A percentile compares a stretch with the other conserved stretches of the same genome.
These are phyloP conservation scores for Teratosphaeria nubilosa DNA, from an alignment of 2,329 filamentous ascomycete species.

Conservation along the genomic window DNA sequence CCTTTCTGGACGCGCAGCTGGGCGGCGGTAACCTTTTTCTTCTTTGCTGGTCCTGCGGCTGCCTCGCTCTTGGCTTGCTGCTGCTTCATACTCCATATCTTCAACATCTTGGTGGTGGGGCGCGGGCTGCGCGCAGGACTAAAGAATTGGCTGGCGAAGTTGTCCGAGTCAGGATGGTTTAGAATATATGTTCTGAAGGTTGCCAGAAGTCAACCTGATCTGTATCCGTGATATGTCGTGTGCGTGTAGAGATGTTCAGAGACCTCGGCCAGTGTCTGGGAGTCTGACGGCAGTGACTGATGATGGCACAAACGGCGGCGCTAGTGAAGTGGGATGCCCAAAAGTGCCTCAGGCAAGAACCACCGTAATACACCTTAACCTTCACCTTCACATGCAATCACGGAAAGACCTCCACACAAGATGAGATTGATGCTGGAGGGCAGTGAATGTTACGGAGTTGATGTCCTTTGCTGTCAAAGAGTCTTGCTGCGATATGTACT, in stretches of 20 bases:
- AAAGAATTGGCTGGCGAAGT: not conserved
- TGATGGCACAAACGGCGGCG: not conserved
- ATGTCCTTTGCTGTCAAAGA: too few relatives aligned
- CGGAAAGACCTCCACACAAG: not conserved
- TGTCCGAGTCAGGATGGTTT: not conserved
- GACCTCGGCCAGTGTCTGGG: not conserved
- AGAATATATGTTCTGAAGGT: not conserved
- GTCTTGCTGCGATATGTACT: too few relatives aligned
- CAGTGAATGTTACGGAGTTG: too few relatives aligned
- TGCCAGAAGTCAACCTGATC: not conserved
- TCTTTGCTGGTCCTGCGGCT: slow-evolving; percentile 64
- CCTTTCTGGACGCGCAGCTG: slow-evolving; percentile 95
- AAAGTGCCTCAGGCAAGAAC: not conserved
- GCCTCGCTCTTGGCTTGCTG: slow-evolving; percentile 92
- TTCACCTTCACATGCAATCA: not conserved
- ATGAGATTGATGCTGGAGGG: not conserved
- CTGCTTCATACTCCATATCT: slow-evolving; percentile 97
- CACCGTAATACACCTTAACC: too few relatives aligned
- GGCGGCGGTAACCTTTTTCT: slow-evolving; percentile 97
- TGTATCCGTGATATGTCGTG: not conserved
- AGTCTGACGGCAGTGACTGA: not conserved
- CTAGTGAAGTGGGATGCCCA: not conserved
- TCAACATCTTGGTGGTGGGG: slow-evolving; percentile 63
- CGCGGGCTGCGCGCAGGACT: not conserved
- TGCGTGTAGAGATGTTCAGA: not conserved